Evolutionary conservation across 2,329 filamentous ascomycete species (phyloP), one percentile per base, ranked within the genome.

Genomic region (Byssoonygena ceratinophila): DNA sequence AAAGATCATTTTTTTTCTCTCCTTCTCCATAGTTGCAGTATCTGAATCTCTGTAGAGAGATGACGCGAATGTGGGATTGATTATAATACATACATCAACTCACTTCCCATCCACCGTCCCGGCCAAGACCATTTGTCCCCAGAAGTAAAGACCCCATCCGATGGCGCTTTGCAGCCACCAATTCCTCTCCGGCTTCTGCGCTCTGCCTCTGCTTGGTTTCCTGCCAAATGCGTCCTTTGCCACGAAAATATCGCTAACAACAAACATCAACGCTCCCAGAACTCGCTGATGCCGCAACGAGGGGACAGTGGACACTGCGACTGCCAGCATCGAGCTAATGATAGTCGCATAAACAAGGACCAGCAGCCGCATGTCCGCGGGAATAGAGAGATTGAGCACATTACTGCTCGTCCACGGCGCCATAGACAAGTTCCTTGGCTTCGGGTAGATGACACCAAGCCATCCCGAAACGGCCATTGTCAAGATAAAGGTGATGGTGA

Each of bases 161-260:
- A 57, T 37, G 23, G 56, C 46, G 18, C 55, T 55, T 37, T 40
- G 37, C 20, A 59, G 11, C 55, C 54, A 61, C 3, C 55, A 57
- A 23, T 58, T 55, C 12, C 46, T 34, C 20, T 45, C 40, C 22
- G 41, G 22, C 43, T 51, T 49, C 29, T 34, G 54, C n/a, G 49
- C 56, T 11, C 2, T 14, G 20, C 20, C 46, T 25, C 3, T 31
- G 1, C 34, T 31, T 43, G 25, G 16, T 18, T 54, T 52, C 34
- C 32, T 58, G n/a, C 59, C 59, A 47, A 65, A 65, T 7, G 62
- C 60, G 55, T 63, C 62, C 47, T 59, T 63, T 3, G 63, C 63
- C 27, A 65, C 63, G 45, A 65, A 65, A 25, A 65, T 43, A 48
- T 65, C 63, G 46, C 62, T 64, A 11, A 60, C 50, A 8, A 65